Evolutionary conservation across 306 rosid species (phyloP).

Genomic region (Delonix regia): DNA sequence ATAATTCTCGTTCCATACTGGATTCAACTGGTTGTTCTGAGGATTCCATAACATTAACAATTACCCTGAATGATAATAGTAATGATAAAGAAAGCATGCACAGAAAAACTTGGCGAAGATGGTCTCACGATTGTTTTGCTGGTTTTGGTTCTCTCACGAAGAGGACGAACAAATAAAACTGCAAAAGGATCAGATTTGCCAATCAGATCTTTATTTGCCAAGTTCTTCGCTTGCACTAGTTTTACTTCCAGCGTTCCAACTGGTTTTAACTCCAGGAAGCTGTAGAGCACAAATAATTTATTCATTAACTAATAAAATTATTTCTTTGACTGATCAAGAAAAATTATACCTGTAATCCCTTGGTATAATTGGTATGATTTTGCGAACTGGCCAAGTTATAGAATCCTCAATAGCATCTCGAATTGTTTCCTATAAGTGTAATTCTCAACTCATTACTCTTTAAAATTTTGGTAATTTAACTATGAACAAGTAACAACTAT

Average conservation of each 20-base stretch:
- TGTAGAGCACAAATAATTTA: conserved; percentile 37
- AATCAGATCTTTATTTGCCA: conserved; percentile 73
- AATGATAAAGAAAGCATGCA: neutral
- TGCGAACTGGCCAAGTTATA: conserved; percentile 92
- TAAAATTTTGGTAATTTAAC: neutral
- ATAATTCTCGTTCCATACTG: conserved; percentile 92
- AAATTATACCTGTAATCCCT: conserved; percentile 82
- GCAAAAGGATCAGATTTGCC: conserved; percentile 98
- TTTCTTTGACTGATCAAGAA: neutral
- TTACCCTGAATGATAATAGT: neutral
- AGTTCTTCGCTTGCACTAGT: conserved; percentile 86
- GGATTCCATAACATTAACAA: conserved; percentile 22
- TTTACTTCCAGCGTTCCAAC: conserved; percentile 85
- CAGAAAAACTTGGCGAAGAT: neutral
- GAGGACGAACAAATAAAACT: conserved; percentile 75
- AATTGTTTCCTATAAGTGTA: conserved; percentile 81
- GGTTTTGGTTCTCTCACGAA: conserved; percentile 67
- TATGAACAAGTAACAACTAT: neutral
- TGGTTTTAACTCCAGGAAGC: conserved; percentile 83
- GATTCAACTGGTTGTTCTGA: conserved; percentile 85
- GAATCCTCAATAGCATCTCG: conserved; percentile 91
- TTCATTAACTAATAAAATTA: neutral
- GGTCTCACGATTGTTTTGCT: conserved; percentile 79
- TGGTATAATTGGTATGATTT: conserved; percentile 73
- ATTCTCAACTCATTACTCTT: neutral